Conservation (phyloP, 257 asterid genomes). For the Solanum medicagineum region DNA sequence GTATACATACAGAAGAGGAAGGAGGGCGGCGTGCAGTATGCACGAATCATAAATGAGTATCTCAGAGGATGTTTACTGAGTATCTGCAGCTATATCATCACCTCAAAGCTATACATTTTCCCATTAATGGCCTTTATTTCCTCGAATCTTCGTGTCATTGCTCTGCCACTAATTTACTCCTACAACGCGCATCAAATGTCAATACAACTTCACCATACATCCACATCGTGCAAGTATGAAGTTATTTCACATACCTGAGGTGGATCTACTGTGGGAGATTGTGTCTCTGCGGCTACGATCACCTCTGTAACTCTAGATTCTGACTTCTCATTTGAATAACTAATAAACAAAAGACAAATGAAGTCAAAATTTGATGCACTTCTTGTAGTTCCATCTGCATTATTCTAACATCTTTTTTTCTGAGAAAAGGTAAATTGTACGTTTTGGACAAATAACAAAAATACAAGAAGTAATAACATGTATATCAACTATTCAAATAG, state of each 20-base stretch:
- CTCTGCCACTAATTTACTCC: slow-evolving; percentile 16
- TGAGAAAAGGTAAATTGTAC: background rate
- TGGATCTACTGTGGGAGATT: slow-evolving; percentile 22
- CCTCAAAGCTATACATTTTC: background rate
- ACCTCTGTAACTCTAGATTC: slow-evolving; percentile 61
- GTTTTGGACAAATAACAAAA: background rate
- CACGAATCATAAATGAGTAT: background rate
- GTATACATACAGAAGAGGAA: background rate
- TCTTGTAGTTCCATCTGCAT: background rate
- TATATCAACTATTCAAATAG: background rate
- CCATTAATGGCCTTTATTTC: background rate
- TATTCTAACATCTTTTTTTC: background rate
- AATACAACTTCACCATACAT: background rate
- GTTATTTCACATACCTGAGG: slow-evolving; percentile 26
- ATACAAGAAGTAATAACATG: background rate
- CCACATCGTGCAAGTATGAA: background rate
- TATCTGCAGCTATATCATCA: background rate
- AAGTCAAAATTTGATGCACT: background rate
- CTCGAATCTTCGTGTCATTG: background rate
- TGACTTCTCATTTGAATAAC: slow-evolving; percentile 82
- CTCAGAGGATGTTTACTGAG: background rate
- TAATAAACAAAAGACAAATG: background rate
- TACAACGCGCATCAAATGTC: background rate
- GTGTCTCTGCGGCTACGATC: slow-evolving; percentile 29
- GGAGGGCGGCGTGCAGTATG: background rate